Conservation (phyloP, 2,329 filamentous ascomycete genomes). For the Clonostachys chloroleuca region DNA sequence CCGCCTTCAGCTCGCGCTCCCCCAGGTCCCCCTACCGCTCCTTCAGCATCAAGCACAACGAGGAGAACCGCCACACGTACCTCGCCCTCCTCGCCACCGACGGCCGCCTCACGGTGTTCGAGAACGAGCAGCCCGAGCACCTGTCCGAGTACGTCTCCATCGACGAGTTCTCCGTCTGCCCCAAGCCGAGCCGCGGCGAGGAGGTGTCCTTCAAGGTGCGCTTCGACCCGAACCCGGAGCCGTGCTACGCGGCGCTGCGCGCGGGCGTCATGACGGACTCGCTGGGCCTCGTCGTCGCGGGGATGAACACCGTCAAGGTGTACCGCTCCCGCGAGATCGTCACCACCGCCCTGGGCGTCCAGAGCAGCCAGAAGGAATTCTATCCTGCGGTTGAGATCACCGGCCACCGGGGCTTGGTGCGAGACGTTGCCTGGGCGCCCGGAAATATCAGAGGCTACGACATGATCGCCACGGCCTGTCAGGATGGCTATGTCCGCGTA, state of each 20-base stretch:
- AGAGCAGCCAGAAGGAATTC: constrained; percentile 67
- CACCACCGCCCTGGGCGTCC: constrained; percentile 44
- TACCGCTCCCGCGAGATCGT: constrained; percentile 69
- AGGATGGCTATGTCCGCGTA: constrained; percentile 86
- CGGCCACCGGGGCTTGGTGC: constrained; percentile 71
- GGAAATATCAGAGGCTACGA: constrained; percentile 89
- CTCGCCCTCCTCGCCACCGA: constrained; percentile 81
- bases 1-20: constrained; percentile 52
- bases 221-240: constrained; percentile 84
- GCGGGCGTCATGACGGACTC: constrained; percentile 80
- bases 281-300: constrained; percentile 77
- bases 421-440: constrained; percentile 89
- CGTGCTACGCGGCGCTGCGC: constrained; percentile 71
- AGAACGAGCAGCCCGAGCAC: constrained; percentile 81
- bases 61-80: constrained; percentile 76
- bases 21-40: constrained; percentile 63
- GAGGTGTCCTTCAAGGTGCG: constrained; percentile 82
- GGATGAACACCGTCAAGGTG: constrained; percentile 77
- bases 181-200: constrained; percentile 70
- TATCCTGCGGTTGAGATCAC: constrained; percentile 76
- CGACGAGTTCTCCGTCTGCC: constrained; percentile 71
- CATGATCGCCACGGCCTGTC: constrained; percentile 84
- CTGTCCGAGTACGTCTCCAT: constrained; percentile 71
- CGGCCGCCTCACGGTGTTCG: constrained; percentile 74
- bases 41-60: constrained; percentile 79